Conservation (phyloP, 1,284 basidiomycete genomes). For the Clitocybe nebularis region DNA sequence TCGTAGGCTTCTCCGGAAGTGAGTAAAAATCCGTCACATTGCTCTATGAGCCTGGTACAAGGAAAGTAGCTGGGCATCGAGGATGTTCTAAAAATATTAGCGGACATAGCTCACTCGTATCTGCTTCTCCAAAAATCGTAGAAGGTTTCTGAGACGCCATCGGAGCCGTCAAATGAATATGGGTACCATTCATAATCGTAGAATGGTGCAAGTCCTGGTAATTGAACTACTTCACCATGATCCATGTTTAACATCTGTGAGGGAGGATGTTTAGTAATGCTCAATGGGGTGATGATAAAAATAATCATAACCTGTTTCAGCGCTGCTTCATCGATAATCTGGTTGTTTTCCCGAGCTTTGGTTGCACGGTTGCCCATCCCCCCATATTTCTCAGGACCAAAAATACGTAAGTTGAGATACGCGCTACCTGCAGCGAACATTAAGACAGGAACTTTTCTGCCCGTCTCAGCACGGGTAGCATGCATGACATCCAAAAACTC, state of each 20-base stretch:
- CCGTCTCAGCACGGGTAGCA: neutral
- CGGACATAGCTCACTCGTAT: neutral
- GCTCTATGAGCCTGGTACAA: neutral
- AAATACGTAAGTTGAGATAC: neutral
- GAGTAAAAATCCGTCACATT: neutral
- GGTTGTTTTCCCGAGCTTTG: too few species aligned
- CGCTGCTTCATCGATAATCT: too few species aligned
- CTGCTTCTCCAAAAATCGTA: too few species aligned
- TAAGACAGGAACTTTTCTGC: neutral
- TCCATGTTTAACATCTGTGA: neutral
- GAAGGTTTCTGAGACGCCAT: too few species aligned
- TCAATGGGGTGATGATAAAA: too few species aligned
- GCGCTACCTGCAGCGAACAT: neutral
- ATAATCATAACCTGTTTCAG: too few species aligned
- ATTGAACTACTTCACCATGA: neutral
- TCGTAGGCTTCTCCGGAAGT: neutral
- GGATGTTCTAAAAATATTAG: neutral
- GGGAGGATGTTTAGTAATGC: too few species aligned
- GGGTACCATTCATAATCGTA: constrained; percentile 5
- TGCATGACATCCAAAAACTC: neutral
- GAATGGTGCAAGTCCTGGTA: neutral
- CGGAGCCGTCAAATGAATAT: too few species aligned
- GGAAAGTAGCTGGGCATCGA: neutral
- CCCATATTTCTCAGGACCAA: neutral
- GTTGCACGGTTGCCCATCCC: neutral